Percentiles rank a stretch among this genome's conserved stretches.
Evolutionary conservation across 2,329 filamentous ascomycete species (phyloP).

Genomic region (Balansia obtecta): DNA sequence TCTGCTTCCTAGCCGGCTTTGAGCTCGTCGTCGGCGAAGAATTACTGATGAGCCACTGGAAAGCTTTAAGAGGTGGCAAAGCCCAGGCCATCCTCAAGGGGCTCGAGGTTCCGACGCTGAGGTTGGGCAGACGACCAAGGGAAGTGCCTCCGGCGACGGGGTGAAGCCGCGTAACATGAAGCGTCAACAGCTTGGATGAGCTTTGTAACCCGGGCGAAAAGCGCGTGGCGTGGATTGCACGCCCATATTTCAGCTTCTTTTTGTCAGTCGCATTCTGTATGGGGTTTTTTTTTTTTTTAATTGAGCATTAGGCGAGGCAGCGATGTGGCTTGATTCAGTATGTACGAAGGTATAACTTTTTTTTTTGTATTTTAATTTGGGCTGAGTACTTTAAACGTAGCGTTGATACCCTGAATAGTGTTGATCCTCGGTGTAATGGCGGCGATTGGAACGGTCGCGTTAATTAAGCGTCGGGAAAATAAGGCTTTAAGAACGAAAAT

Average conservation of each 20-base stretch:
- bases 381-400: not conserved
- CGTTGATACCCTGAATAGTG: not conserved
- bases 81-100: constrained; percentile 13
- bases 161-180: not conserved
- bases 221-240: too few species aligned
- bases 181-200: too few species aligned
- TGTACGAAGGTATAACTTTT: not conserved
- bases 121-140: constrained; percentile 11
- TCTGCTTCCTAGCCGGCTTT: constrained; percentile 78
- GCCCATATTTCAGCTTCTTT: not conserved
- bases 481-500: too few species aligned
- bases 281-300: too few species aligned
- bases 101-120: constrained; percentile 18
- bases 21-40: constrained; percentile 48
- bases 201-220: too few species aligned
- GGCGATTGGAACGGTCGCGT: too few species aligned
- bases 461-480: too few species aligned
- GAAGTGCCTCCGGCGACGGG: constrained; percentile 5
- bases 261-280: not conserved
- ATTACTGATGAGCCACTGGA: constrained; percentile 21
- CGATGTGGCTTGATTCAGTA: not conserved
- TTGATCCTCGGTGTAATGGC: too few species aligned
- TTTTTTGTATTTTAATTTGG: not conserved
- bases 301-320: not conserved
- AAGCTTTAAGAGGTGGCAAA: constrained; percentile 18